Conservation (phyloP, 23 red algal species). For the Chondrus crispus region DNA sequence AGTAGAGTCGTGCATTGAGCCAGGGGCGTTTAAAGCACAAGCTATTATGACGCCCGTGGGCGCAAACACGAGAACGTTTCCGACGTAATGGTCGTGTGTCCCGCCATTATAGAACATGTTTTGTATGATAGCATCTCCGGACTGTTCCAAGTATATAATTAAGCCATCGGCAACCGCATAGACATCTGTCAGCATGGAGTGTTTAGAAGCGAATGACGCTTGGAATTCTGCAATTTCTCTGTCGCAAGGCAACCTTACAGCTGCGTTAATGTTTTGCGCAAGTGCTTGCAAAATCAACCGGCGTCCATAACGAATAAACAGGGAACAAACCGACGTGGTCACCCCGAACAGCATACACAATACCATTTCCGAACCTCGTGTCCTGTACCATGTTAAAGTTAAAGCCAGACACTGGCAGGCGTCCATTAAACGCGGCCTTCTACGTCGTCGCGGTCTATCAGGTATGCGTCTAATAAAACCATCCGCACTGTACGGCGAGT, state of each 20-base stretch:
- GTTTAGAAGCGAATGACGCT: background rate
- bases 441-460: background rate
- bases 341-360: background rate
- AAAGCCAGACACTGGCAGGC: background rate
- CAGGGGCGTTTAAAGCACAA: background rate
- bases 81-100: background rate
- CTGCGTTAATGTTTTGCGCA: background rate
- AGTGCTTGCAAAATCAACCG: background rate
- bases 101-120: slow-evolving; percentile 39
- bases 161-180: slow-evolving; percentile 1
- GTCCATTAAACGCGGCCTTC: background rate
- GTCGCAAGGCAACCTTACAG: background rate
- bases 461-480: background rate
- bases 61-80: background rate
- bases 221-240: background rate
- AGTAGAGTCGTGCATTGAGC: background rate
- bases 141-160: background rate
- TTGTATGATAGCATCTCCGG: background rate
- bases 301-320: background rate
- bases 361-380: background rate
- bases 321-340: background rate
- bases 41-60: background rate
- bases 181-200: background rate
- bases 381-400: background rate
- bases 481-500: background rate